Percentiles rank a stretch among this genome's conserved stretches.
Evolutionary conservation across 2,329 filamentous ascomycete genomes (phyloP).

Genomic region (Chaetomium globosum): DNA sequence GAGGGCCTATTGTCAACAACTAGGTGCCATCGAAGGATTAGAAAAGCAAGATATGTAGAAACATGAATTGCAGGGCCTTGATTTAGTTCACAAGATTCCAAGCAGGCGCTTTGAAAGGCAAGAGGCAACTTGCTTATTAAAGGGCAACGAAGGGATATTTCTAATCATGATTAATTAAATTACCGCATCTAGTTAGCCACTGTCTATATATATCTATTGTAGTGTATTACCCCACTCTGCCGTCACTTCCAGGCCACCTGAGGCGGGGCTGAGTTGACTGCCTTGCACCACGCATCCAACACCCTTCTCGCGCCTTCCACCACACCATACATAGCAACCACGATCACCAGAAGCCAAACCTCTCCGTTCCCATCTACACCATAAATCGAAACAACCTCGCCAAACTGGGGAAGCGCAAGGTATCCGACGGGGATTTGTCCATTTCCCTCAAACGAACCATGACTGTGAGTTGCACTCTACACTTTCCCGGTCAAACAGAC

Average conservation of each 20-base stretch:
- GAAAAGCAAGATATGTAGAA: no score
- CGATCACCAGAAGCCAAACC: conserved; percentile 20
- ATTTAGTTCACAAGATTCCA: no score
- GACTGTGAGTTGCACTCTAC: conserved; percentile 52
- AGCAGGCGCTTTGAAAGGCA: no score
- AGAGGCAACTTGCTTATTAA: not conserved
- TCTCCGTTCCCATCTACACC: not conserved
- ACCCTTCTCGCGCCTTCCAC: conserved; percentile 18
- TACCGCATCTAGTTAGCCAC: conserved; percentile 2
- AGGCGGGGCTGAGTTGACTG: conserved; percentile 30
- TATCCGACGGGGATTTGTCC: conserved; percentile 62
- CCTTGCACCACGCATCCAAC: conserved; percentile 20
- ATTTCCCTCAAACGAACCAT: conserved; percentile 62
- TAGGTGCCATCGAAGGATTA: no score
- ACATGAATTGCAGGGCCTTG: no score
- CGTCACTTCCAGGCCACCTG: conserved; percentile 23
- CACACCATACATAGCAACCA: not conserved
- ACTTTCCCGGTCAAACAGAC: conserved; percentile 30
- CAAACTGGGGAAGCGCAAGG: conserved; percentile 70
- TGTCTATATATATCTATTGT: not conserved
- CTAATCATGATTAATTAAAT: not conserved
- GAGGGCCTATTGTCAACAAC: no score
- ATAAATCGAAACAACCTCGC: conserved; percentile 33
- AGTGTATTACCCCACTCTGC: conserved; percentile 14
- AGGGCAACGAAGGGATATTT: not conserved